Evolutionary conservation across 2,329 filamentous ascomycete genomes (phyloP), one percentile per base, ranked within the genome.

Genomic region (Pezicula radicicola): DNA sequence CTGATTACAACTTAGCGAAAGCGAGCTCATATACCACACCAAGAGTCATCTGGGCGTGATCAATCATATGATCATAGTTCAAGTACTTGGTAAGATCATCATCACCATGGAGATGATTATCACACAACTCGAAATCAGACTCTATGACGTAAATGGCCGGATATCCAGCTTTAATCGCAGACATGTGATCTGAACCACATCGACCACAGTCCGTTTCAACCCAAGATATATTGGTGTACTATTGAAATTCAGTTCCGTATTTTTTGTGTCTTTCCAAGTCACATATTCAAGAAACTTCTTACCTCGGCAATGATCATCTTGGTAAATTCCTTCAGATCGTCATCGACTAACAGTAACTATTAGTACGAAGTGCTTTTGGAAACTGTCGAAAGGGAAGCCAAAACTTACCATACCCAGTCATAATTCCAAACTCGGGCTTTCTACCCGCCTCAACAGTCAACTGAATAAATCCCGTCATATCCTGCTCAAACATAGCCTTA

Each of bases 401-500:
- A 37, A 50, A 48, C 30, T 13, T 41, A 50, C 48, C 27, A 51
- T 37, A 9, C 48, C 50, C 44, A 43, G 48, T 54, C 48, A 54
- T 54, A n/a, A 54, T 28, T 7, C 52, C 52, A 51, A 54, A 54
- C 25, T 53, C 41, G 10, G 25, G 18, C 3, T 83, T 81, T 68
- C 88, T 77, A 55, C 90, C 90, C 3, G 89, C 87, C 54, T 92
- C 87, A 16, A 92, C 72, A 0, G 91, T 95, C 64, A 85, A 85
- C 67, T 91, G 82, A 9, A 90, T 80, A 68, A 88, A 96, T 16
- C 92, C 92, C 1, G 90, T 95, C 92, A 97, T 97, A 70, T 97
- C 93, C 71, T 97, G 93, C 73, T 96, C 91, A 47, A 97, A 81
- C 92, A 97, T 96, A 28, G 92, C 92, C 73, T 92, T 93, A 68